A percentile compares a stretch with the other conserved stretches of the same genome.
Evolutionary conservation across 2,329 filamentous ascomycete genomes (phyloP).

Genomic region (Rutstroemia sp.): DNA sequence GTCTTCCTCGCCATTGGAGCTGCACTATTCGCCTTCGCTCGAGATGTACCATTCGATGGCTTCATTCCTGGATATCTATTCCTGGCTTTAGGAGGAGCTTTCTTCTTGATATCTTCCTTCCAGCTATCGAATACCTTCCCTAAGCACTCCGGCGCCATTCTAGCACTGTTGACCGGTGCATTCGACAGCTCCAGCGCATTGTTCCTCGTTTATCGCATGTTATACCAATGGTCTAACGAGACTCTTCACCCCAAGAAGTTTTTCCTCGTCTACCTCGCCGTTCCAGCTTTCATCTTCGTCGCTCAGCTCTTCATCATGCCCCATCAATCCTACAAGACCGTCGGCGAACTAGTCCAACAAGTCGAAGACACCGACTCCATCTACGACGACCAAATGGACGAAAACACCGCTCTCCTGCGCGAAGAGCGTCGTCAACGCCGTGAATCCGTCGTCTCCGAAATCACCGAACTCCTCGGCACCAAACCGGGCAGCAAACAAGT

Average conservation of each 20-base stretch:
- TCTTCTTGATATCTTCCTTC: constrained; percentile 76
- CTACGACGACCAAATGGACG: constrained; percentile 50
- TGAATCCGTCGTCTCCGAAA: constrained; percentile 46
- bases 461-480: constrained; percentile 66
- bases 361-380: constrained; percentile 45
- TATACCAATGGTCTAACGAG: constrained; percentile 53
- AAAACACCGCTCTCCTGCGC: constrained; percentile 31
- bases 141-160: constrained; percentile 65
- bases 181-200: constrained; percentile 78
- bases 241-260: constrained; percentile 58
- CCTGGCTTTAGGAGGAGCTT: constrained; percentile 70
- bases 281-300: constrained; percentile 59
- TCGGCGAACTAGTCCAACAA: constrained; percentile 73
- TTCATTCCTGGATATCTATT: constrained; percentile 69
- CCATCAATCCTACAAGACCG: constrained; percentile 70
- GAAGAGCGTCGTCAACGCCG: constrained; percentile 42
- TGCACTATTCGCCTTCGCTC: constrained; percentile 62
- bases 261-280: constrained; percentile 64
- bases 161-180: constrained; percentile 71
- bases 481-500: constrained; percentile 55
- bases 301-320: constrained; percentile 69
- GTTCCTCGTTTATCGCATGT: constrained; percentile 65
- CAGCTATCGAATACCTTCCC: constrained; percentile 82
- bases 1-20: constrained; percentile 63
- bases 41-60: constrained; percentile 61